Evolutionary conservation across 1,284 basidiomycete species (phyloP), one percentile per base, ranked within the genome.

Genomic region (Coriolopsis trogii): DNA sequence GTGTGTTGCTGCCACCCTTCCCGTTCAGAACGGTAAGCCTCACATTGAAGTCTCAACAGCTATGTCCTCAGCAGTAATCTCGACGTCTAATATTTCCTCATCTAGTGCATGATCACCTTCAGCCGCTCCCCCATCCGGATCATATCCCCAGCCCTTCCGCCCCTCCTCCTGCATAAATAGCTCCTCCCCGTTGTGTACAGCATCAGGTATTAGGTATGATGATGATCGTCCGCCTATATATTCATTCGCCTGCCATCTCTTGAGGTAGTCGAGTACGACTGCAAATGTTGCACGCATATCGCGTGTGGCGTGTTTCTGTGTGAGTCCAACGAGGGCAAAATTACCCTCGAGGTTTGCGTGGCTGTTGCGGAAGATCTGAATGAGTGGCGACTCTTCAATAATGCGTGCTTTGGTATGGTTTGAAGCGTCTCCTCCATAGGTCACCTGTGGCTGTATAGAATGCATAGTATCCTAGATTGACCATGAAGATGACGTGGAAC

Each of bases 371-470:
- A 48, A 56, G 26, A 62, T n/a, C 6, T 41, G 28, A 6, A 62
- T 49, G 1, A 62, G 41, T 0, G 31, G 21, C 3, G 58, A 59
- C 31, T 62, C 56, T 7, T 46, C 31, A 0, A 60, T 10, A 5
- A 64, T 51, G 0, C 51, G 41, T 1, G 47, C 33, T 7, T 56
- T 47, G 1, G 60, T 56, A 10, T 41, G 28, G 25, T 61, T 61
- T 10, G 61, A 49, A 1, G 36, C 46, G 8, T 49, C 41, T 3
- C 51, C 52, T 6, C 46, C 52, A 8, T 53, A 53, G 1, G 42
- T 46, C 1, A 41, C 41, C 51, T 52, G n/a, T n/a, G 7, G 7
- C 7, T 30, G 8, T 13, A 30, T 8, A 7, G 13, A 30, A 13
- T 30, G 59, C 7, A 13, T 30, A 30, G 28, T 8, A 30, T 13